Evolutionary conservation across 2,329 filamentous ascomycete species (phyloP).

Genomic region (Plectosphaerella sp.): DNA sequence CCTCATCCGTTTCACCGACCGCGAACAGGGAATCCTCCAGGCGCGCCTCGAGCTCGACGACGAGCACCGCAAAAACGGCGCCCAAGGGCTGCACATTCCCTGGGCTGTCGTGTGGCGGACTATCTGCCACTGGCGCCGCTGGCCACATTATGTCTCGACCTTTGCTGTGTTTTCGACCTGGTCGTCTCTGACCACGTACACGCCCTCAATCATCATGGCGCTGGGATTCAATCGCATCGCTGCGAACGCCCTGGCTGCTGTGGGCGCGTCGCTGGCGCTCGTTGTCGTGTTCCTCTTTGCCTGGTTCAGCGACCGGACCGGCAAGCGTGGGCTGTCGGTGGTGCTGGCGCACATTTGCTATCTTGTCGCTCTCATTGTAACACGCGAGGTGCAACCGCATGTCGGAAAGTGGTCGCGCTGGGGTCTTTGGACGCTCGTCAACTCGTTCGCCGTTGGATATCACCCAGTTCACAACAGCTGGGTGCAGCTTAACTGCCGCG

Average conservation of each 20-base stretch:
- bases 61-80: constrained; percentile 21
- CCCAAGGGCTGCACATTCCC: constrained; percentile 29
- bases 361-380: constrained; percentile 35
- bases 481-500: constrained; percentile 46
- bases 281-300: constrained; percentile 43
- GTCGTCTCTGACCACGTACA: constrained; percentile 47
- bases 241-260: constrained; percentile 42
- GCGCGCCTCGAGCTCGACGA: constrained; percentile 28
- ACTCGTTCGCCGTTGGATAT: constrained; percentile 46
- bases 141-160: constrained; percentile 44
- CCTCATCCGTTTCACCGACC: constrained; percentile 28
- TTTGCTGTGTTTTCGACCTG: constrained; percentile 48
- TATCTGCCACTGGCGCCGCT: constrained; percentile 36
- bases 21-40: constrained; percentile 27
- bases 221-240: constrained; percentile 39
- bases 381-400: constrained; percentile 33
- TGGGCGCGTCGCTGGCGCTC: constrained; percentile 37
- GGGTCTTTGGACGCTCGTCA: constrained; percentile 47
- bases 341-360: constrained; percentile 40
- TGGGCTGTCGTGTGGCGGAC: constrained; percentile 36
- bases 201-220: constrained; percentile 38
- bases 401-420: constrained; percentile 43
- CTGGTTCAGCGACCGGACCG: constrained; percentile 41
- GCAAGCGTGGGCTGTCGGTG: constrained; percentile 36
- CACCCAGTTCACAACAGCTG: constrained; percentile 50